phyloP scores from a whole-genome alignment of 2,329 filamentous ascomycete genomes.

The Aureobasidium sp. region DNA sequence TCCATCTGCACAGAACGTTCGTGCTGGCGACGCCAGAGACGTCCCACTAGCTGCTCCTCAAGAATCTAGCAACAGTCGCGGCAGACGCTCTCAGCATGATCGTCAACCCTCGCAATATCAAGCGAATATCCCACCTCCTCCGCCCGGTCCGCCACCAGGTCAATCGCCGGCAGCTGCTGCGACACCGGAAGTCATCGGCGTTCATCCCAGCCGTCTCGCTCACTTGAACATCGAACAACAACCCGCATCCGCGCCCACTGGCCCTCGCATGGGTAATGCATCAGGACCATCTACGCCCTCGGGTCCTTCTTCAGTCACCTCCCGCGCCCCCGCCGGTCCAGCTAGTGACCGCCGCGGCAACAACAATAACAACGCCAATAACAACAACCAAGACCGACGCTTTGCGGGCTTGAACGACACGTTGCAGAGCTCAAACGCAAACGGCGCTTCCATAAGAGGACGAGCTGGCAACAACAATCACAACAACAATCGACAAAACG shows the following conservation, averaged over 20 bases:
- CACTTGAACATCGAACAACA: neutral
- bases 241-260: constrained; percentile 23
- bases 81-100: constrained; percentile 20
- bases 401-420: constrained; percentile 25
- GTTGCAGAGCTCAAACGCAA: constrained; percentile 10
- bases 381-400: constrained; percentile 25
- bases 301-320: constrained; percentile 25
- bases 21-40: constrained; percentile 5
- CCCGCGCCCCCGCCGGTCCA: constrained; percentile 18
- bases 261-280: constrained; percentile 26
- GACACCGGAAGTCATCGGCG: constrained; percentile 21
- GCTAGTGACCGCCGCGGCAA: constrained; percentile 18
- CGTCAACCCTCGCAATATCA: constrained; percentile 20
- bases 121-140: constrained; percentile 21
- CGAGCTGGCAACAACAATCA: no score
- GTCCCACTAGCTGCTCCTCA: constrained; percentile 21
- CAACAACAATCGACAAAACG: no score
- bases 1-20: constrained; percentile 21
- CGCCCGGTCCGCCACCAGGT: constrained; percentile 21
- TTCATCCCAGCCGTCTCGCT: constrained; percentile 24
- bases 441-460: constrained; percentile 17
- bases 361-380: neutral
- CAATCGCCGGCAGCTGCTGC: constrained; percentile 18
- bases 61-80: constrained; percentile 21
- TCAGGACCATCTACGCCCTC: constrained; percentile 21